These are phyloP conservation scores for Peronospora belbahrii DNA, from an alignment of 352 stramenopile genomes.

Conservation along the genomic window DNA sequence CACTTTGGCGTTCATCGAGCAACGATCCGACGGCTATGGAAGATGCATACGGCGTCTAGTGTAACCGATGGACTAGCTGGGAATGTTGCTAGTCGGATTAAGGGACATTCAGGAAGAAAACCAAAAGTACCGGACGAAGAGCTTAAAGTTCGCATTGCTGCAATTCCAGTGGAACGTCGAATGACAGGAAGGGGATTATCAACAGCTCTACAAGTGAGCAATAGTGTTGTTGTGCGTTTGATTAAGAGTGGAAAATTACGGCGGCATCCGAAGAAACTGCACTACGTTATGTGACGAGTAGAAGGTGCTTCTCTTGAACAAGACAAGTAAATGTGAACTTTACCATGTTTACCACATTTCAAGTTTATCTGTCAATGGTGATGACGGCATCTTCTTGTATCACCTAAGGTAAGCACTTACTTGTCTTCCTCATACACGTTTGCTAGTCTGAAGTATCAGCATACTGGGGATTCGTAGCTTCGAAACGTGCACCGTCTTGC, in stretches of 20 bases:
- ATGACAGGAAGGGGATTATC: constrained; percentile 29
- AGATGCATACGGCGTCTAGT: constrained; percentile 18
- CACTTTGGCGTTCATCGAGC: constrained; percentile 29
- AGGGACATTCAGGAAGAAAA: constrained; percentile 26
- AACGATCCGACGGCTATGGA: constrained; percentile 29
- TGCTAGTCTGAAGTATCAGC: no score
- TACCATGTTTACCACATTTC: no score
- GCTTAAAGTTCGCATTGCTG: constrained; percentile 24
- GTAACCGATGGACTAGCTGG: constrained; percentile 14
- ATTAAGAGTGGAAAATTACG: constrained; percentile 29
- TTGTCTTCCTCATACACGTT: no score
- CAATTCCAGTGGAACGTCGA: constrained; percentile 20
- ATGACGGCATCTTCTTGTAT: no score
- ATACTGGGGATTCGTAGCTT: no score
- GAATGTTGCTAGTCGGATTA: constrained; percentile 28
- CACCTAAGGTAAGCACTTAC: no score
- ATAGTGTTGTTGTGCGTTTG: constrained; percentile 28
- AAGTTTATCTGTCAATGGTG: no score
- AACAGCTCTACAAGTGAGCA: constrained; percentile 24
- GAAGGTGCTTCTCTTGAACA: no score
- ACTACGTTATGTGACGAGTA: constrained; percentile 32
- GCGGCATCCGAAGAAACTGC: constrained; percentile 31
- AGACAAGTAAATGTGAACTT: no score
- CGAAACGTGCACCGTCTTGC: no score
- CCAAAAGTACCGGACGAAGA: constrained; percentile 30